phyloP scores from a whole-genome alignment of 305 asterid genomes.

The Andrographis paniculata region DNA sequence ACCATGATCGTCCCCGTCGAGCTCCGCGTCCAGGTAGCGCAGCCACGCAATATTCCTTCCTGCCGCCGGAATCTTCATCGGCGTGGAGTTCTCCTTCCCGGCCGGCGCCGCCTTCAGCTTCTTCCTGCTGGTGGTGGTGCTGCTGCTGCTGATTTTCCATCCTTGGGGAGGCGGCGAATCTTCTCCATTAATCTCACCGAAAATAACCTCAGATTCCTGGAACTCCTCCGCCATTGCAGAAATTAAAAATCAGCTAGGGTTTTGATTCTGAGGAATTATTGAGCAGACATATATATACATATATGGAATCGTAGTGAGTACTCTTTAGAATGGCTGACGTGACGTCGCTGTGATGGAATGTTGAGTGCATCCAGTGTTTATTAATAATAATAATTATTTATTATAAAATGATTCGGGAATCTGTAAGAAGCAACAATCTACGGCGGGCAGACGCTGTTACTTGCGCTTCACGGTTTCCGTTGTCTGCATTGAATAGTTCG shows the following conservation, averaged over 20 bases:
- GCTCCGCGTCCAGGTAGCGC: neutral
- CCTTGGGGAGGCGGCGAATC: neutral
- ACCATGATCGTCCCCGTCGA: slow-evolving; percentile 23
- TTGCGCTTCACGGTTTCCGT: slow-evolving; percentile 23
- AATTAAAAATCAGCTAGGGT: neutral
- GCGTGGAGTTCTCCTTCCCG: slow-evolving; percentile 2
- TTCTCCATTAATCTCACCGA: slow-evolving; percentile 10
- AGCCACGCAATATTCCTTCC: slow-evolving; percentile 12
- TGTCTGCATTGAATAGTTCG: neutral
- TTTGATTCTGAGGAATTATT: neutral
- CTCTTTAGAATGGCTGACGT: neutral
- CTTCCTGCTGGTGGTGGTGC: slow-evolving; percentile 15
- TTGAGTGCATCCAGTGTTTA: neutral
- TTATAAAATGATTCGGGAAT: too few relatives aligned
- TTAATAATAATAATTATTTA: too few relatives aligned
- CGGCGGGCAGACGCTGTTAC: slow-evolving; percentile 16
- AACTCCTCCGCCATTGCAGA: slow-evolving; percentile 35
- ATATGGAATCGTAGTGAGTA: neutral
- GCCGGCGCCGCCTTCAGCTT: slow-evolving; percentile 13
- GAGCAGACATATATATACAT: neutral
- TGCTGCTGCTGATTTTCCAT: neutral
- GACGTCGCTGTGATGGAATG: neutral
- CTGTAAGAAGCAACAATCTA: slow-evolving; percentile 6
- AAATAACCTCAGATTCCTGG: slow-evolving; percentile 37
- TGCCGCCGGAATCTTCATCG: slow-evolving; percentile 32